phyloP scores from a whole-genome alignment of 331 rosid species.

The Prunus yedoensis region DNA sequence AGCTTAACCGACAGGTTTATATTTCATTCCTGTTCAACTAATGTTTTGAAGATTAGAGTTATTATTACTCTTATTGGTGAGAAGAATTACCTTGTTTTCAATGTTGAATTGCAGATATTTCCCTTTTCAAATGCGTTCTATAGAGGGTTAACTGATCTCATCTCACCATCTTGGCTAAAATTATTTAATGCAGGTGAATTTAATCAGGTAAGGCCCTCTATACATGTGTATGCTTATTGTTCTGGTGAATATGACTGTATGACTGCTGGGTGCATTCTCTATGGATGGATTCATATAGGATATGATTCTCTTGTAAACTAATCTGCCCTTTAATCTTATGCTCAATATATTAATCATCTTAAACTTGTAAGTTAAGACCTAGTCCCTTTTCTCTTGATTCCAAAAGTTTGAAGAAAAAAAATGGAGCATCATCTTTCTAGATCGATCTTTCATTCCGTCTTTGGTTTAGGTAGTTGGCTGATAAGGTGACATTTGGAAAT shows the following conservation, averaged over 20 bases:
- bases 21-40: conserved; percentile 22
- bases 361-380: not conserved
- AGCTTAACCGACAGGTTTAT: conserved; percentile 88
- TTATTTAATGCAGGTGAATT: conserved; percentile 88
- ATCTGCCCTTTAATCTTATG: conserved; percentile 10
- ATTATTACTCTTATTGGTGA: not conserved
- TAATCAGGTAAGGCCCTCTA: conserved; percentile 72
- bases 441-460: not conserved
- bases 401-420: not conserved
- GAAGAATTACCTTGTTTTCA: conserved; percentile 15
- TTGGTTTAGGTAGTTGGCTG: conserved; percentile 1
- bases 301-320: conserved; percentile 1
- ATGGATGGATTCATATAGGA: not conserved
- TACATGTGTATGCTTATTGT: conserved; percentile 17
- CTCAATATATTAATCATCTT: not conserved
- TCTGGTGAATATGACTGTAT: conserved; percentile 7
- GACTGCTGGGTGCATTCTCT: conserved; percentile 4
- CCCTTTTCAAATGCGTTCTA: conserved; percentile 88
- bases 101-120: conserved; percentile 66
- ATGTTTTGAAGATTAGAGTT: not conserved
- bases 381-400: not conserved
- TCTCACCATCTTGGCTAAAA: conserved; percentile 96
- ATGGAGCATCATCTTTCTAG: not conserved
- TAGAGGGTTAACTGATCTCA: conserved; percentile 85
- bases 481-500: not conserved